A percentile compares a stretch with the other conserved stretches of the same genome.
These are phyloP conservation scores for Ustilago trichophora DNA, from an alignment of 1,284 basidiomycete genomes.

Conservation along the genomic window DNA sequence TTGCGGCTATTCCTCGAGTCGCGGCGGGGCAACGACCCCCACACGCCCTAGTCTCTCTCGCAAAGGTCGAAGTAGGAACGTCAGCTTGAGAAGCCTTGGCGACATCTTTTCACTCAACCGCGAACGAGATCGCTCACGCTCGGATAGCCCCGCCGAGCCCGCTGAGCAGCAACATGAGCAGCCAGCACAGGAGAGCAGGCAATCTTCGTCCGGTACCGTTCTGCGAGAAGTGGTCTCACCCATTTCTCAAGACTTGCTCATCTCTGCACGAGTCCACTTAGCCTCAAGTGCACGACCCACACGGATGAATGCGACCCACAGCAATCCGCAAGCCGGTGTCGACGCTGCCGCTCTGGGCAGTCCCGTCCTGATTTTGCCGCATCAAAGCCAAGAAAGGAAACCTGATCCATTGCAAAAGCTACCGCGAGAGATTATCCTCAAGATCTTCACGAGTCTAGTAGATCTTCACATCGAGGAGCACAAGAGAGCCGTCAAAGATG, in stretches of 20 bases:
- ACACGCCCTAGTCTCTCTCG: conserved; percentile 9
- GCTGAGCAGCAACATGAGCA: too few relatives aligned
- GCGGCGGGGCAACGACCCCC: conserved; percentile 31
- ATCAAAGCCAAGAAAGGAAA: conserved; percentile 13
- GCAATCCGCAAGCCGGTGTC: conserved; percentile 30
- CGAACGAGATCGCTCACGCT: not conserved
- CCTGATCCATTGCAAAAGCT: conserved; percentile 27
- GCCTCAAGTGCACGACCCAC: conserved; percentile 8
- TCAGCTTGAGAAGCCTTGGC: conserved; percentile 27
- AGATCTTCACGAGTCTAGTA: conserved; percentile 30
- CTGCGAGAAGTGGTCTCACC: conserved; percentile 32
- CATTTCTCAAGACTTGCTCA: conserved; percentile 30
- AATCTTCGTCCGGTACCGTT: not conserved
- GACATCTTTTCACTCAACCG: conserved; percentile 24
- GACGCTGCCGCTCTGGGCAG: conserved; percentile 13
- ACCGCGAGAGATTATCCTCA: conserved; percentile 32
- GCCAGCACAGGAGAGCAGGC: too few relatives aligned
- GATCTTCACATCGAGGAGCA: conserved; percentile 31
- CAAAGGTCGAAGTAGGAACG: conserved; percentile 23
- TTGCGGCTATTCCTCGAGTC: conserved; percentile 29
- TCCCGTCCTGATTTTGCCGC: conserved; percentile 22
- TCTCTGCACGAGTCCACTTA: conserved; percentile 32
- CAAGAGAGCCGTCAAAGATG: conserved; percentile 6
- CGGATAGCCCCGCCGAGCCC: not conserved
- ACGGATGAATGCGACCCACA: conserved; percentile 26